Evolutionary conservation across 768 basidiomycete genomes (phyloP).

Genomic region (Coprinopsis strossmayeri): DNA sequence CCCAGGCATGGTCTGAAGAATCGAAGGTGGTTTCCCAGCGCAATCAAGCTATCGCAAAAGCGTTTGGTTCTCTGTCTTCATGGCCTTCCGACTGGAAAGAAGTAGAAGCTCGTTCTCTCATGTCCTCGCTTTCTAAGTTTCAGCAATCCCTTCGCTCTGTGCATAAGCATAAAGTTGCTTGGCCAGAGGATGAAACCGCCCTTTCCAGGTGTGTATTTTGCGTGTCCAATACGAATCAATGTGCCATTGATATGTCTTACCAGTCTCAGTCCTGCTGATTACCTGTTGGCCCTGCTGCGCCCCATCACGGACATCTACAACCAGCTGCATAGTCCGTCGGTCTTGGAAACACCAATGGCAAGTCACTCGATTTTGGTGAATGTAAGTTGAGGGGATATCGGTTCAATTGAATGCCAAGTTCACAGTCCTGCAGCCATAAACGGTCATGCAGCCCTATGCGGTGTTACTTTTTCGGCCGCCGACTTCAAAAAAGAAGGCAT

Average conservation of each 20-base stretch:
- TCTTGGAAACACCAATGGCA: conserved; percentile 13
- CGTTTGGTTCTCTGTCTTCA: too few relatives aligned
- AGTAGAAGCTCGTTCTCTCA: too few relatives aligned
- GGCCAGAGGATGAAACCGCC: conserved; percentile 11
- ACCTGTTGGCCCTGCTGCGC: conserved; percentile 12
- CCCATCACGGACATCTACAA: conserved; percentile 17
- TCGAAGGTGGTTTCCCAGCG: too few relatives aligned
- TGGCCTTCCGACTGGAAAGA: too few relatives aligned
- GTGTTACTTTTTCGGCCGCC: conserved; percentile 11
- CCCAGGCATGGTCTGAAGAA: too few relatives aligned
- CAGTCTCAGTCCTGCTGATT: conserved; percentile 11
- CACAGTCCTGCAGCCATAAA: too few relatives aligned
- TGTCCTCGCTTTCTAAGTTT: too few relatives aligned
- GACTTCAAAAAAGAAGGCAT: not conserved
- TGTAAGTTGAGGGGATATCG: conserved; percentile 6
- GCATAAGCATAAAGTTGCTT: conserved; percentile 15
- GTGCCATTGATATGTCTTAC: too few relatives aligned
- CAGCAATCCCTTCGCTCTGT: conserved; percentile 8
- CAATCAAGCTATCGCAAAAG: too few relatives aligned
- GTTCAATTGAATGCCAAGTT: not conserved
- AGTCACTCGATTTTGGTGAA: conserved; percentile 12
- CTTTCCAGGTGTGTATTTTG: conserved; percentile 2
- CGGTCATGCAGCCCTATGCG: conserved; percentile 8
- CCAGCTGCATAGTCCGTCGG: conserved; percentile 11
- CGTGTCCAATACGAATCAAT: too few relatives aligned